Conservation (phyloP, 1,139 yeast genomes). For the Nadsonia starkeyi-henricii region DNA sequence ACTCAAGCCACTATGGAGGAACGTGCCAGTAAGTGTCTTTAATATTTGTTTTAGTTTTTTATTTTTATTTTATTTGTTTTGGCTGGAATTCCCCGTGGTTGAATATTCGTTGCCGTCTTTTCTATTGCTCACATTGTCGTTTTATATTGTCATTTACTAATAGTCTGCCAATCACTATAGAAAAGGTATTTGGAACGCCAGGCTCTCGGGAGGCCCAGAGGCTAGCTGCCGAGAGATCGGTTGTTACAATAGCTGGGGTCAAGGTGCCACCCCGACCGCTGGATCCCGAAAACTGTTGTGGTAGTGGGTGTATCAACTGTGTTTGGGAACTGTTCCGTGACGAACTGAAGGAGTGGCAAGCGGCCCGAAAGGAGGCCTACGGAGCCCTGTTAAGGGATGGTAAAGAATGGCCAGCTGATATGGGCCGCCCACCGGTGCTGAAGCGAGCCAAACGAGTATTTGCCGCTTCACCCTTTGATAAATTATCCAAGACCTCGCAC, state of each 20-base stretch:
- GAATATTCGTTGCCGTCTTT: too few relatives aligned
- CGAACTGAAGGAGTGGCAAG: slow-evolving; percentile 73
- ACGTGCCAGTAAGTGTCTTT: slow-evolving; percentile 7
- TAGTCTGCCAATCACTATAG: slow-evolving; percentile 1
- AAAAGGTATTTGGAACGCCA: slow-evolving; percentile 25
- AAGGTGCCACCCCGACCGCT: slow-evolving; percentile 65
- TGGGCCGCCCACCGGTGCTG: slow-evolving; percentile 53
- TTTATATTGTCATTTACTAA: too few relatives aligned
- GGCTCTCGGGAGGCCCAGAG: slow-evolving; percentile 24
- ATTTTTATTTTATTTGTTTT: too few relatives aligned
- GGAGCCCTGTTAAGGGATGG: slow-evolving; percentile 25
- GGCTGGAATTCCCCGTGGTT: too few relatives aligned
- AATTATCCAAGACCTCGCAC: slow-evolving; percentile 28
- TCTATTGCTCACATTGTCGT: too few relatives aligned
- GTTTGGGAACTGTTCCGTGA: slow-evolving; percentile 92
- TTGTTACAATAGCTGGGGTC: slow-evolving; percentile 47
- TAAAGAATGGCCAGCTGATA: slow-evolving; percentile 62
- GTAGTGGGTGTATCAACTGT: slow-evolving; percentile 94
- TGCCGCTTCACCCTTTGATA: slow-evolving; percentile 16
- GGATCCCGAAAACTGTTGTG: slow-evolving; percentile 93
- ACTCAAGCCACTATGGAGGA: slow-evolving; percentile 6
- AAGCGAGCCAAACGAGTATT: slow-evolving; percentile 9
- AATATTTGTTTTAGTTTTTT: too few relatives aligned
- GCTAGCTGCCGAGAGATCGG: slow-evolving; percentile 16
- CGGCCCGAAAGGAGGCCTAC: slow-evolving; percentile 47